Evolutionary conservation across 306 rosid species (phyloP), one percentile per base, ranked within the genome.

Genomic region (Mimosa bimucronata): DNA sequence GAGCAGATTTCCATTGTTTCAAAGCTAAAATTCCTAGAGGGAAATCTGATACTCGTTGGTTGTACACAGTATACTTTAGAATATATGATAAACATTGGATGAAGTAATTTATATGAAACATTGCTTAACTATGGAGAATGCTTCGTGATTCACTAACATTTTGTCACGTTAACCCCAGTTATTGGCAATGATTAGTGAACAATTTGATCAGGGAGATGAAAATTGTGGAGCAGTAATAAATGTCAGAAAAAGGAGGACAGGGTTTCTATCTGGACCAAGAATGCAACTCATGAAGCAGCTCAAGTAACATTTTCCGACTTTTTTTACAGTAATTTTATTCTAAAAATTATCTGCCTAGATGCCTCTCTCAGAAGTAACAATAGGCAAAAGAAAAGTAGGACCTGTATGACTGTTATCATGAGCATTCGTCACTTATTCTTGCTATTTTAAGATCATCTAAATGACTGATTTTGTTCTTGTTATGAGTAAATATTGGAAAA

Each of bases 131-230:
- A 38, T 2, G 7, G 60, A 9, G 34, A 6, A 66, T 74, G 25
- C 11, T 60, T 5, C 58, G 10, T 81, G 78, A 8, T 64, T 18
- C 44, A 30, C 55, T 83, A 23, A 80, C 61, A 72, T 12, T n/a
- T 2, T 80, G 26, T 80, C n/a, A 79, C 73, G 78, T 52, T 80
- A n/a, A 8, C n/a, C 46, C 9, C 65, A 96, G 99, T 85, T 96
- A 90, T 90, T 96, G 80, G 98, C 97, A 38, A 90, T 96, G 97
- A 96, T 96, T 7, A 98, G 99, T 58, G 98, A 96, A 83, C 99
- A 96, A 85, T 96, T 93, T 85, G 98, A 96, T 72, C 92, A 90
- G 23, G 98, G 99, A 71, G 98, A 96, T 83, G 99, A 96, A 82
- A 91, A 93, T 62, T 96, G 99, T 55, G 99, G 99, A 81, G 99